Evolutionary conservation across 1,284 basidiomycete species (phyloP).

Genomic region (Fereydounia khargensis): DNA sequence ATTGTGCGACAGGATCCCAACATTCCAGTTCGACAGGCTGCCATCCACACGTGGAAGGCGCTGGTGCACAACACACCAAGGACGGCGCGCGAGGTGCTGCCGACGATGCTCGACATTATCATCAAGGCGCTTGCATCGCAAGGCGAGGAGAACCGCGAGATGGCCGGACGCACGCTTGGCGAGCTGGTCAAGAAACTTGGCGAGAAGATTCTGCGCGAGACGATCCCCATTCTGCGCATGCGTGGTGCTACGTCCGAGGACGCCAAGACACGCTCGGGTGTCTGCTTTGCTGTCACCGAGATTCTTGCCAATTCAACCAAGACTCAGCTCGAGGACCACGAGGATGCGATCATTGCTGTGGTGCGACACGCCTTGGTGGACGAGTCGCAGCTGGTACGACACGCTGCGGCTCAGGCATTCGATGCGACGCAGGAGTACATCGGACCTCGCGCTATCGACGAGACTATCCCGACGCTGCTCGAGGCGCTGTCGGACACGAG

Average conservation of each 20-base stretch:
- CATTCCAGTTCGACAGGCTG: constrained; percentile 81
- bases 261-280: constrained; percentile 77
- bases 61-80: constrained; percentile 73
- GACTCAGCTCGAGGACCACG: constrained; percentile 80
- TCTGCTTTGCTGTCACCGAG: constrained; percentile 82
- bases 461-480: constrained; percentile 90
- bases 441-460: constrained; percentile 87
- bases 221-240: constrained; percentile 72
- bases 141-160: constrained; percentile 86
- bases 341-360: constrained; percentile 77
- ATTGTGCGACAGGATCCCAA: constrained; percentile 92
- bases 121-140: constrained; percentile 73
- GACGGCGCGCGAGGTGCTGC: constrained; percentile 86
- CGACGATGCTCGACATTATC: constrained; percentile 66
- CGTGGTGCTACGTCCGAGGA: constrained; percentile 68
- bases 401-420: constrained; percentile 90
- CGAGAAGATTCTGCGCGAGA: constrained; percentile 83
- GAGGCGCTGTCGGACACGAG: constrained; percentile 68
- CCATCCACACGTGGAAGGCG: constrained; percentile 97
- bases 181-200: constrained; percentile 96
- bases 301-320: constrained; percentile 86
- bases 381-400: constrained; percentile 78
- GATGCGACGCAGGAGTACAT: constrained; percentile 87
- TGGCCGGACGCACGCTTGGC: constrained; percentile 59
- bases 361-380: constrained; percentile 84